Base-by-base conservation (phyloP, 2,329 filamentous ascomycete species). In the Penicillium sp. region DNA sequence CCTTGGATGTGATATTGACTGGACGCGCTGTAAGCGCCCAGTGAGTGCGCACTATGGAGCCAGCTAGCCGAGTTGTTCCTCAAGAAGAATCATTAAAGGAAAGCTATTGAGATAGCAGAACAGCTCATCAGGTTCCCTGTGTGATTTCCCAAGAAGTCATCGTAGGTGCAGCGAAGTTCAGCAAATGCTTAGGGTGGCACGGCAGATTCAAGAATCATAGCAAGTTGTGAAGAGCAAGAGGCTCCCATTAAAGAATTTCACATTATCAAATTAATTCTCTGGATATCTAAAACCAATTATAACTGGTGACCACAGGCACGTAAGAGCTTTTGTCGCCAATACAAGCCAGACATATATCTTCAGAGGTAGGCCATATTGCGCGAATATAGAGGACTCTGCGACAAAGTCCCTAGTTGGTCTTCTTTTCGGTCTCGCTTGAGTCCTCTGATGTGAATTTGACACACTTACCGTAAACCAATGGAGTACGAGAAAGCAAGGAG, bases 71-170 rank as follows among this genome's bases (percentile, higher is more conserved):
- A n/a, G n/a, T n/a, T n/a, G n/a, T n/a, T n/a, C n/a, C n/a, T n/a
- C 22, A 28, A 56, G 82, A 81, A 0, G 74, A 76, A 55, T 77
- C 78, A 4, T 54, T 81, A n/a, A 73, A 77, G 7, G 80, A 22
- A 80, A 59, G 81, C 82, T 0, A 72, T 71, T 38, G 70, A 69
- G 35, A 71, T 84, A 48, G 82, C 82, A 3, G 67, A 69, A 48
- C 69, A 77, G 58, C 56, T 84, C 33, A 57, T 82, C 3, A 59
- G 63, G 3, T 84, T 84, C 45, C 82, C 82, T 2, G 77, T n/a
- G 63, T 64, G n/a, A 55, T 63, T 35, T 50, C 53, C 1, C 38
- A 54, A 31, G 63, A 65, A 49, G 50, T 58, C 11, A 58, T 63
- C 26, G 47, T 54, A 30, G 61, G 61, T 12, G 61, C 63, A 53